Evolutionary conservation across 2,329 filamentous ascomycete species (phyloP), one percentile per base, ranked within the genome.

Genomic region (Juglanconis oblonga): DNA sequence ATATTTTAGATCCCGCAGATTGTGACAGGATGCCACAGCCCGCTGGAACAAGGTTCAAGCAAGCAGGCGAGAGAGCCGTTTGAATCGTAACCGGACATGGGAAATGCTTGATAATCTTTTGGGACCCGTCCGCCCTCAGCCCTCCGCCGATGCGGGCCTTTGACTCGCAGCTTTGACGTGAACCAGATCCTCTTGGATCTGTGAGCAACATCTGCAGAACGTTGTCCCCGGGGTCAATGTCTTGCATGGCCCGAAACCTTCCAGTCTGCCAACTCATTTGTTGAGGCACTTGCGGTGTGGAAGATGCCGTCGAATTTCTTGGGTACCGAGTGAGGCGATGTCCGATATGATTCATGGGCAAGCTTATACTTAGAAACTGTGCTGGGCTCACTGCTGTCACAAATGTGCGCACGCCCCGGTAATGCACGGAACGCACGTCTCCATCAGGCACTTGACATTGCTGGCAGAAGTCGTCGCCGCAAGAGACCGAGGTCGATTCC

Each of bases 1-100:
- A 54, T 52, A 40, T 52, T 55, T 47, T 36, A 62, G 58, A 63
- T 57, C 57, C 48, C 54, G 57, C 50, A 57, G 33, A 62, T 62
- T 62, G 29, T 62, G 57, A 62, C 53, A 49, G 57, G 40, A 55
- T 13, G 45, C 45, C 57, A 48, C 35, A 40, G 11, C 24, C 42
- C 7, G 17, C 7, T 2, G 2, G 9, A 36, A n/a, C n/a, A 56
- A 29, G 42, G 33, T 14, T 55, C 40, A 7, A 29, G n/a, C n/a
- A 29, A 17, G 44, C 44, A n/a, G 44, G 44, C 17, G 17, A 47
- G 9, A 47, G n/a, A 48, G 42, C 52, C 10, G 40, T 24, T 24
- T 54, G 24, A 44, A 48, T 33, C 29, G 38, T 14, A 17, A 42
- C 8, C 36, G 24, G 10, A 9, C 38, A 42, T 42, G 38, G 38